A percentile compares a stretch with the other conserved stretches of the same genome.
phyloP scores from a whole-genome alignment of 345 rosid species.

The Syzygium jambos region DNA sequence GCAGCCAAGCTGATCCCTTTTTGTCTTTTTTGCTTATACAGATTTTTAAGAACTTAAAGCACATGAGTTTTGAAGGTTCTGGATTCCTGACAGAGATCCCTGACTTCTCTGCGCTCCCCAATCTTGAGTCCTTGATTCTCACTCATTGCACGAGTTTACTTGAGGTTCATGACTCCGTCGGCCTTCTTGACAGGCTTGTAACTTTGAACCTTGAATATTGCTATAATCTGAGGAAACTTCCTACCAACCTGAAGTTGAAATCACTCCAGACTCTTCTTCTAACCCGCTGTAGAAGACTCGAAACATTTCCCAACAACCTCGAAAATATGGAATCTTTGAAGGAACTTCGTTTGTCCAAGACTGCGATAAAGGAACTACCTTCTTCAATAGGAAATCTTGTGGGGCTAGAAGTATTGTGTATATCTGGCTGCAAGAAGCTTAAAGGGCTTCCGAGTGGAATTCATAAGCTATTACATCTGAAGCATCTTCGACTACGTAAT shows the following conservation, averaged over 20 bases:
- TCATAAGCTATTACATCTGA: slow-evolving; percentile 4
- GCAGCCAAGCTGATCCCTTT: neutral
- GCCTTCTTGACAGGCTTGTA: slow-evolving; percentile 5
- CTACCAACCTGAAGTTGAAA: slow-evolving; percentile 13
- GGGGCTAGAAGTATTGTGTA: slow-evolving; percentile 5
- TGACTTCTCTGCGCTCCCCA: slow-evolving; percentile 7
- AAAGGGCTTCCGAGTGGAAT: slow-evolving; percentile 7
- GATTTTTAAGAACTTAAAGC: slow-evolving; percentile 3
- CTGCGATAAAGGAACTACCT: slow-evolving; percentile 15
- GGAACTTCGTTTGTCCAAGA: slow-evolving; percentile 13
- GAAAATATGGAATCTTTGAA: slow-evolving; percentile 10
- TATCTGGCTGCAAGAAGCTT: slow-evolving; percentile 16
- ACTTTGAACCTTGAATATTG: slow-evolving; percentile 14
- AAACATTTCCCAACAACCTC: slow-evolving; percentile 10
- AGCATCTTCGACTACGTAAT: slow-evolving; percentile 6
- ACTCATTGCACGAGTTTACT: slow-evolving; percentile 6
- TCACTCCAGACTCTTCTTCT: slow-evolving; percentile 9
- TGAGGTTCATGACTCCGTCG: slow-evolving; percentile 18
- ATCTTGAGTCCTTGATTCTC: slow-evolving; percentile 21
- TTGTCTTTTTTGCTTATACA: neutral
- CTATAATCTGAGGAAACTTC: slow-evolving; percentile 14
- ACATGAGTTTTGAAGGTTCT: slow-evolving; percentile 1
- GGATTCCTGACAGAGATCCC: slow-evolving; percentile 2
- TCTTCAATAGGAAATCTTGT: slow-evolving; percentile 3
- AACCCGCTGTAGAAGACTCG: slow-evolving; percentile 13